Conservation (phyloP, 78 protist genomes). For the Polysphondylium violaceum region DNA sequence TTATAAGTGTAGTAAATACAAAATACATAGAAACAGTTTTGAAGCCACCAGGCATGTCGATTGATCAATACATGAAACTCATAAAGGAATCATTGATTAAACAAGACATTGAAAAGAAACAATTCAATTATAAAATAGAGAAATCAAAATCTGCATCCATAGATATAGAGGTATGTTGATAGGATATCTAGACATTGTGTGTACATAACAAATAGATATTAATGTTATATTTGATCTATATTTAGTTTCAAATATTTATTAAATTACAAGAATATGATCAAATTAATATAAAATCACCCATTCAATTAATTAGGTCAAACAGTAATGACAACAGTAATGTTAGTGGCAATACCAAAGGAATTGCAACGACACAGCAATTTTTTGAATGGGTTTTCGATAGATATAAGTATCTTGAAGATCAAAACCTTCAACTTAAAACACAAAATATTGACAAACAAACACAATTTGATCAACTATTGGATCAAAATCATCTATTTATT, state of each 20-base stretch:
- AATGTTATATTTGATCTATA: neutral
- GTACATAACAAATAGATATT: neutral
- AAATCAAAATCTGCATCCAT: neutral
- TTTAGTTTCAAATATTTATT: neutral
- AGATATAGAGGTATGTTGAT: neutral
- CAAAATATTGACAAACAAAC: conserved; percentile 18
- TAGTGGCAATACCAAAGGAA: neutral
- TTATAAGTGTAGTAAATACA: neutral
- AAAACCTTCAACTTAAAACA: conserved; percentile 9
- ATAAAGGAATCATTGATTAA: conserved; percentile 7
- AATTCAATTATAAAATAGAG: conserved; percentile 27
- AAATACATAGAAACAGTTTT: conserved; percentile 52
- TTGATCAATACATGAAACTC: conserved; percentile 11
- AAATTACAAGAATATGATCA: neutral
- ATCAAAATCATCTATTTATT: conserved; percentile 8
- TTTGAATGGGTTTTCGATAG: conserved; percentile 41
- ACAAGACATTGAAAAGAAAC: conserved; percentile 18
- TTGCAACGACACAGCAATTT: neutral
- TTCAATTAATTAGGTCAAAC: neutral
- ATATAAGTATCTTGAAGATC: neutral
- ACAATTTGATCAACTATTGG: conserved; percentile 37
- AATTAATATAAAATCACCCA: conserved; percentile 5
- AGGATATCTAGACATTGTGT: neutral
- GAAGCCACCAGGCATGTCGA: conserved; percentile 44
- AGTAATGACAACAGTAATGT: neutral